Evolutionary conservation across 441 rosid species (phyloP), one percentile per base, ranked within the genome.

Genomic region (Brassica hybrid): DNA sequence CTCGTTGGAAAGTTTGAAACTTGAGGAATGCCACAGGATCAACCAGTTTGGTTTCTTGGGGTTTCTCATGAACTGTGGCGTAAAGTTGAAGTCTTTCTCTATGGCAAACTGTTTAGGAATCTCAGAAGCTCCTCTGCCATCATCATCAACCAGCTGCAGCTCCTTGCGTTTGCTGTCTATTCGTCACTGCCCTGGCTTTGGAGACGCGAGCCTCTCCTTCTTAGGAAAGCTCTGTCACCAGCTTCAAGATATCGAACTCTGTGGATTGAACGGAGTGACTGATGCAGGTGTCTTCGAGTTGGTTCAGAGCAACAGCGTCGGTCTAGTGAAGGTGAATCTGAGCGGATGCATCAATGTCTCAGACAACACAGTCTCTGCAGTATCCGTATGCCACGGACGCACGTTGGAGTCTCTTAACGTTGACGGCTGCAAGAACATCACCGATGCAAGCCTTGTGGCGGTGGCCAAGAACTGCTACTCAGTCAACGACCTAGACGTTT

Each of bases 391-490:
- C 79, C 98, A 96, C 13, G 90, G 99, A 16, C 82, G 71, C 79
- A 86, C 97, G 41, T 88, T 96, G 4, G 93, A 96, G 84, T 59
- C 85, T 76, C 85, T 96, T 32, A 94, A 86, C 82, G 88, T 96
- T n/a, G 92, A 90, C n/a, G 96, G 98, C 45, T 96, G 99, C 90
- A 87, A 87, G 85, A 92, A 84, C 84, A 84, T 96, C 57, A 86
- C 91, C 2, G 97, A 96, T 69, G 82, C 88, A 59, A 90, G 94
- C 79, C 84, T 96, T 84, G 76, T 75, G 3, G 85, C 92, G 56
- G 84, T 94, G 4, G 86, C 97, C 18, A 88, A 88, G 69, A 84
- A 86, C 70, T 92, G 99, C 82, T 67, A 85, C 75, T 87, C 95
- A 67, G 92, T 96, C n/a, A 84, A 86, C 2, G 94, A 96, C 84